phyloP scores from a whole-genome alignment of 2,329 filamentous ascomycete genomes.

The Septoria linicola region DNA sequence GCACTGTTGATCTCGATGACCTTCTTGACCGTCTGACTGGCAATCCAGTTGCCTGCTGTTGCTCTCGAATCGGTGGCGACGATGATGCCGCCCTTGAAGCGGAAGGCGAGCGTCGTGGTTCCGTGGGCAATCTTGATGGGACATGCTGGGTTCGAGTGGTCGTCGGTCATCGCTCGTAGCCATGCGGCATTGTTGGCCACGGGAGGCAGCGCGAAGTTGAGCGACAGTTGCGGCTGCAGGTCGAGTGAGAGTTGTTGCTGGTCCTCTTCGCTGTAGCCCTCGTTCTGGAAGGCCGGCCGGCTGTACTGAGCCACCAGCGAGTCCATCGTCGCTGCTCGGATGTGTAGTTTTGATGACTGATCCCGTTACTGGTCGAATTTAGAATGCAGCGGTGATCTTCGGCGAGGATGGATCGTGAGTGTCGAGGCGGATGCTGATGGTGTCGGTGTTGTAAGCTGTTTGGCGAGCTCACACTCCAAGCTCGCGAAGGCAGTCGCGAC shows the following conservation, averaged over 20 bases:
- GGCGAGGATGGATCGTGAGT: no score
- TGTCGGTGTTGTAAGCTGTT: conserved; percentile 2
- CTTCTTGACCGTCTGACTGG: conserved; percentile 99
- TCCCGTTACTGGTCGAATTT: no score
- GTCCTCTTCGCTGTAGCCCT: conserved; percentile 65
- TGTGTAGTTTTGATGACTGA: conserved; percentile 2
- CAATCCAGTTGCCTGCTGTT: conserved; percentile 98
- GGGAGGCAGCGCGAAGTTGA: conserved; percentile 94
- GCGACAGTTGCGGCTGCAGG: conserved; percentile 71
- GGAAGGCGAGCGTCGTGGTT: conserved; percentile 95
- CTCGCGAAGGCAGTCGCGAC: conserved; percentile 18
- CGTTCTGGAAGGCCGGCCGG: conserved; percentile 70
- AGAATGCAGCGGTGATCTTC: no score
- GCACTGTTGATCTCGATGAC: conserved; percentile 97
- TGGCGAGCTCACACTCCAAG: conserved; percentile 6
- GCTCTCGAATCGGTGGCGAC: conserved; percentile 97
- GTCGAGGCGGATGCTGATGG: background rate
- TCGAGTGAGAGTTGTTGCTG: conserved; percentile 67
- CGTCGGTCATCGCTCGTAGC: conserved; percentile 95
- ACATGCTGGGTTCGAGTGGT: conserved; percentile 92
- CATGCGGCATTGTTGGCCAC: conserved; percentile 87
- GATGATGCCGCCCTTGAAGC: conserved; percentile 97
- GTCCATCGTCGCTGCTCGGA: conserved; percentile 64
- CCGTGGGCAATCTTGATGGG: conserved; percentile 99
- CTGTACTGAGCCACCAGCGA: conserved; percentile 90